Conservation (phyloP, 176 grass and related monocot species). For the Aechmea fasciata region DNA sequence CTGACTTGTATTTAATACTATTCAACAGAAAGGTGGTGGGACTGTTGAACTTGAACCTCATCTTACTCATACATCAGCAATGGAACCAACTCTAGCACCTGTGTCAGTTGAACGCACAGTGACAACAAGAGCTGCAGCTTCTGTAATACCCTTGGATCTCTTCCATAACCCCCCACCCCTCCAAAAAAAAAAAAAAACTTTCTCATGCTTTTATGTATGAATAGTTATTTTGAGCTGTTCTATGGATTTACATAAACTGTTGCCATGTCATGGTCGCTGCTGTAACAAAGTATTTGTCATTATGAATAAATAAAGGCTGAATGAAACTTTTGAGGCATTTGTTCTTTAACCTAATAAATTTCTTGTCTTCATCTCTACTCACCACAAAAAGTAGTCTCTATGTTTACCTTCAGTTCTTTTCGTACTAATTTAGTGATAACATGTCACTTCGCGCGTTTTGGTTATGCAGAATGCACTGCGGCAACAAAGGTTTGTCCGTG, state of each 20-base stretch:
- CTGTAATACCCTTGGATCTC: slow-evolving; percentile 30
- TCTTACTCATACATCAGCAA: slow-evolving; percentile 80
- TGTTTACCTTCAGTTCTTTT: slow-evolving; percentile 7
- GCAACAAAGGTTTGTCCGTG: slow-evolving; percentile 83
- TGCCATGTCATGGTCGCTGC: too few relatives aligned
- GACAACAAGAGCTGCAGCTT: slow-evolving; percentile 91
- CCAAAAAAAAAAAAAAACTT: too few relatives aligned
- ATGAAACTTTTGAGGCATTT: too few relatives aligned
- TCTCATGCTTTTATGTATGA: not conserved
- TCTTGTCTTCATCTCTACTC: not conserved
- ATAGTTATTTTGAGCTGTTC: too few relatives aligned
- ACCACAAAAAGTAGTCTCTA: not conserved
- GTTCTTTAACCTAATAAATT: not conserved
- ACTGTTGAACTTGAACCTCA: slow-evolving; percentile 76
- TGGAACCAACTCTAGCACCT: slow-evolving; percentile 92
- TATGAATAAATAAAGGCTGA: too few relatives aligned
- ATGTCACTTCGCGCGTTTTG: not conserved
- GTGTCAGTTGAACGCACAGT: slow-evolving; percentile 86
- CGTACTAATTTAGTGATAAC: not conserved
- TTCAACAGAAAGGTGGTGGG: slow-evolving; percentile 76
- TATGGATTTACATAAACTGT: too few relatives aligned
- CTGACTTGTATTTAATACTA: slow-evolving; percentile 7
- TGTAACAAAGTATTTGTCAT: too few relatives aligned
- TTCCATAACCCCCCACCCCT: not conserved
- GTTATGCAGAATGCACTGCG: slow-evolving; percentile 79